Evolutionary conservation across 164 flowering plant species (phyloP), one percentile per base, ranked within the genome.

Genomic region (Tinospora cordifolia): DNA sequence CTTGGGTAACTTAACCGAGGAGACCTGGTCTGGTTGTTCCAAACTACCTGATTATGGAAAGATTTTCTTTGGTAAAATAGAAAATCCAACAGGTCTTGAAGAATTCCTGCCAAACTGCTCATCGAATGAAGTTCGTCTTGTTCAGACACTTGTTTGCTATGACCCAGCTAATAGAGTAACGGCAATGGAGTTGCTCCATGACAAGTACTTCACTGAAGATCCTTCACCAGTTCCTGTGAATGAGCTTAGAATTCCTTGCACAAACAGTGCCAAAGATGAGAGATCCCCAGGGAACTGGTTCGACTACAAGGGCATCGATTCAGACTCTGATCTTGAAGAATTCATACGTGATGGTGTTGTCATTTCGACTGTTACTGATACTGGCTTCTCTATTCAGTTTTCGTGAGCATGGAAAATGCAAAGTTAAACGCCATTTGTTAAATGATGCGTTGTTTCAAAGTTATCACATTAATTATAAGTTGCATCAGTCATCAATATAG

Each of bases 251-350:
- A 79, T 95, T 71, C 96, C 98, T 64, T 72, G 78, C 12, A 72
- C 86, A 21, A 79, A 66, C 64, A 77, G 68, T 76, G 70, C 46
- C 10, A 81, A 77, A 5, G 88, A 86, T 75, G 96, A 88, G 66
- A 85, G 78, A 74, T 86, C 86, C 15, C 73, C 81, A 10, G 79
- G 75, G 22, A 84, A 78, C 9, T 86, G 88, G 87, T 24, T 74
- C 69, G 84, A 78, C 36, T 75, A 76, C 70, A 71, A 78, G 49
- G 85, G 76, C 40, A 70, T 76, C 76, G 90, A 65, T 59, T 85
- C 89, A 4, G 97, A 89, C 75, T 89, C 97, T 1, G 99, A 94
- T 75, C 78, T 85, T 74, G 93, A 90, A 2, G 93, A 86, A 2
- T 85, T 86, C 64, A 1, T 27, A 6, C 41, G 70, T 19, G 85